Evolutionary conservation across 768 basidiomycete species (phyloP), one percentile per base, ranked within the genome.

Genomic region (Pleurotus citrinopileatus): DNA sequence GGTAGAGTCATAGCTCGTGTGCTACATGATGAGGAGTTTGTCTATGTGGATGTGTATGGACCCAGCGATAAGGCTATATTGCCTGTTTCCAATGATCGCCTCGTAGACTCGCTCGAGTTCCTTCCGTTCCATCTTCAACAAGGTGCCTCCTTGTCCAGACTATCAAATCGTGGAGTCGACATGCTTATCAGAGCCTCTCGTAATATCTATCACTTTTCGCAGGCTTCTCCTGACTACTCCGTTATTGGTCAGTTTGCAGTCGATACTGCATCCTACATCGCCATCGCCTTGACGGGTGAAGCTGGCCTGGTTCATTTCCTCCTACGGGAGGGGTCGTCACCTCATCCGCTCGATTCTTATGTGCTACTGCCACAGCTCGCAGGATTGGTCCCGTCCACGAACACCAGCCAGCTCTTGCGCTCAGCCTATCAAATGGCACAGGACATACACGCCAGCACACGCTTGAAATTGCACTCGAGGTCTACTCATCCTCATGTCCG

Each of bases 1-100:
- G 65, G 67, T 7, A 74, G 73, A 47, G 84, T 87, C 12, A 61
- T 86, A 28, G 81, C 73, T 10, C 70, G 81, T 52, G 73, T 87
- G 40, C 61, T 68, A 9, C 69, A 70, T 2, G 65, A 73, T 37
- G 65, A 68, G 4, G 61, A 71, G 9, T 71, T 73, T 52, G 63
- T 78, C 42, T 70, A 74, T 20, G 72, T 81, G 19, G 79, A 86
- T 62, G 70, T 84, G 19, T 73, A 73, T 56, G 77, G 76, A 26
- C 70, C 74, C 15, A 66, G 65, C 17, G 67, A 60, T 27, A 59
- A 56, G 36, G 58, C 71, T 3, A 63, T 72, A 37, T 55, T 74
- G 5, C 68, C 74, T 10, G 59, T 71, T 3, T 60, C 69, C 34
- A 63, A 70, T 26, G 74, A 75, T 19, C 38, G 17, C 26, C 61